phyloP scores from a whole-genome alignment of 371 early-diverging fungal species.

The Mucor plumbeus region DNA sequence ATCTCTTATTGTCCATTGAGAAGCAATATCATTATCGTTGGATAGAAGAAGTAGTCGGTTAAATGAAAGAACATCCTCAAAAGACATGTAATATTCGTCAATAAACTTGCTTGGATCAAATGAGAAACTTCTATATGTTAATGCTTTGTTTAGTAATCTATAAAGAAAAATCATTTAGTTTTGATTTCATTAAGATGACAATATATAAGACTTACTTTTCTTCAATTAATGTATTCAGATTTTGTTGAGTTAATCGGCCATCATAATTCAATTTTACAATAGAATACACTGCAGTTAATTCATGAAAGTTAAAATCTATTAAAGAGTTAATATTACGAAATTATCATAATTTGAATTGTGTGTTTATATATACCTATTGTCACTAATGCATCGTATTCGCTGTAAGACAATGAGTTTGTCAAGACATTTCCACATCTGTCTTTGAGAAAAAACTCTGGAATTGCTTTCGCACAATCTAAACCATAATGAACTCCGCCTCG shows the following conservation, averaged over 20 bases:
- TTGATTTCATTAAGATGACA: neutral
- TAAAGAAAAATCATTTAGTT: too few species aligned
- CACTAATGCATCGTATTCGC: neutral
- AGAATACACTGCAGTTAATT: neutral
- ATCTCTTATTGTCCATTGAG: neutral
- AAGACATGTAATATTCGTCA: neutral
- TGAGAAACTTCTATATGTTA: neutral
- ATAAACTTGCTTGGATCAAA: neutral
- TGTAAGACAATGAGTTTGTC: neutral
- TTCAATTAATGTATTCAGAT: neutral
- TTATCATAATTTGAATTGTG: too few species aligned
- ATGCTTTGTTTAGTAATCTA: too few species aligned
- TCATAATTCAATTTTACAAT: neutral
- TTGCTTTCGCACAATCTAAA: neutral
- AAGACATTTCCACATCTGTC: neutral
- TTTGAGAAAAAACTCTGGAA: neutral
- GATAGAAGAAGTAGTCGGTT: neutral
- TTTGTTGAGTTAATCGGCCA: neutral
- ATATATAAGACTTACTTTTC: neutral
- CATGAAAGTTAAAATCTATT: conserved; percentile 1
- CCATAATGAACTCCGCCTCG: conserved; percentile 9
- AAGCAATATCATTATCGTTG: neutral
- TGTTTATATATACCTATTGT: neutral
- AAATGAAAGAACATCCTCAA: neutral
- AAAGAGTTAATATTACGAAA: neutral